A percentile compares a stretch with the other conserved stretches of the same genome.
These are phyloP conservation scores for Tulasnella sp. DNA, from an alignment of 768 basidiomycete genomes.

Conservation along the genomic window DNA sequence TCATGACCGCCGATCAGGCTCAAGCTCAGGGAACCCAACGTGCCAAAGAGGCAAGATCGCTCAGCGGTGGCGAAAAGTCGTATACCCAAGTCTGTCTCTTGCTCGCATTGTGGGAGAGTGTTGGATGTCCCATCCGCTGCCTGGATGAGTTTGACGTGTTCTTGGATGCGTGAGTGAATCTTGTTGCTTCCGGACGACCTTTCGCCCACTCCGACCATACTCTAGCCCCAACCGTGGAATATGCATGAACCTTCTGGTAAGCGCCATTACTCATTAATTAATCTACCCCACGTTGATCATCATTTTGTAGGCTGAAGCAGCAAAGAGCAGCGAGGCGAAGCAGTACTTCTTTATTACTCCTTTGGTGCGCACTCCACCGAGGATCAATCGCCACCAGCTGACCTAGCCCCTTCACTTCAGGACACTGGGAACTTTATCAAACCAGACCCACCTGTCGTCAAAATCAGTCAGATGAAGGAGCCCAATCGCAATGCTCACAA, in stretches of 20 bases:
- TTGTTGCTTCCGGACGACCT: constrained; percentile 43
- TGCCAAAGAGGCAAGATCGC: constrained; percentile 64
- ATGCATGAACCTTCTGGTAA: constrained; percentile 90
- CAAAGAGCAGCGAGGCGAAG: constrained; percentile 73
- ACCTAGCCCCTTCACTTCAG: constrained; percentile 4
- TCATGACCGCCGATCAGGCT: constrained; percentile 4
- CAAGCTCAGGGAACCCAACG: constrained; percentile 31
- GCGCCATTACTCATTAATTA: constrained; percentile 18
- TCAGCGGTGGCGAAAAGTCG: constrained; percentile 70
- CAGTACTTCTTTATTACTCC: constrained; percentile 96
- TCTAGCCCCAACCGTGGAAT: constrained; percentile 47
- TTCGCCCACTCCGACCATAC: neutral
- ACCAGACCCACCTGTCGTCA: constrained; percentile 16
- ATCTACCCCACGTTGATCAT: constrained; percentile 6
- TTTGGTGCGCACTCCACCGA: constrained; percentile 32
- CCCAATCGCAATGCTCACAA: constrained; percentile 16
- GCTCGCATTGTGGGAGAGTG: constrained; percentile 92
- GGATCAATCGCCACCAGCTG: neutral
- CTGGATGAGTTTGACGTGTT: constrained; percentile 99
- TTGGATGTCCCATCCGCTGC: constrained; percentile 87
- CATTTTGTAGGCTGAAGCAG: constrained; percentile 66
- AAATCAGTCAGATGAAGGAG: constrained; percentile 23
- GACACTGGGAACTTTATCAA: constrained; percentile 21
- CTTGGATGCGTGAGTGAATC: constrained; percentile 53
- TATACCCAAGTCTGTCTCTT: constrained; percentile 93